These are phyloP conservation scores for Naematelia encephala DNA, from an alignment of 768 basidiomycete genomes.

Conservation along the genomic window DNA sequence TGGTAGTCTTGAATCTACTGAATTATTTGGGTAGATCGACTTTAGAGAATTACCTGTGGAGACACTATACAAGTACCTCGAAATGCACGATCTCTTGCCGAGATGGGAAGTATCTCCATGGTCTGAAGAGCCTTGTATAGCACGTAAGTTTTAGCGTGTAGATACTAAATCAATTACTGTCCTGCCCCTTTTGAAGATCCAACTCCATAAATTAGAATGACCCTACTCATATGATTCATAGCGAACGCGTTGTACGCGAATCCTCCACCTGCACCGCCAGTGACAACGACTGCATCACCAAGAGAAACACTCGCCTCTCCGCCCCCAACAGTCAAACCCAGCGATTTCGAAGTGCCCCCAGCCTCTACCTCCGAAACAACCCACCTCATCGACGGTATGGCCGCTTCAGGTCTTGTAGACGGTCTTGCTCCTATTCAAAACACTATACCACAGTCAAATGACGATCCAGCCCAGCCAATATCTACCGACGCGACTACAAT, in stretches of 20 bases:
- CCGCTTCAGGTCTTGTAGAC: too few relatives aligned
- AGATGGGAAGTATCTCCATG: slow-evolving; percentile 41
- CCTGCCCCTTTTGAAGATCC: too few relatives aligned
- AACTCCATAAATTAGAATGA: too few relatives aligned
- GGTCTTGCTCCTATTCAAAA: too few relatives aligned
- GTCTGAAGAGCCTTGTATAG: slow-evolving; percentile 43
- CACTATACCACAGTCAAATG: too few relatives aligned
- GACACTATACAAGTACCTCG: slow-evolving; percentile 41
- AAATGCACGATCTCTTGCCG: slow-evolving; percentile 39
- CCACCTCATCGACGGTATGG: background rate
- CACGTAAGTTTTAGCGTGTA: slow-evolving; percentile 39
- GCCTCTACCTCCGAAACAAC: background rate
- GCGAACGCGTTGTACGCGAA: slow-evolving; percentile 14
- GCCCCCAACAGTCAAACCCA: background rate
- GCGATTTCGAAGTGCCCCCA: slow-evolving; percentile 4
- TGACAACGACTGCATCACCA: background rate
- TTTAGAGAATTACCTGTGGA: slow-evolving; percentile 42
- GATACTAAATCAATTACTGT: too few relatives aligned
- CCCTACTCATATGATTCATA: background rate
- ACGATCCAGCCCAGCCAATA: too few relatives aligned
- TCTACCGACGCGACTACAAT: slow-evolving; percentile 4
- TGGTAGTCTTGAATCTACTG: background rate
- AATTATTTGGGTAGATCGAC: slow-evolving; percentile 28
- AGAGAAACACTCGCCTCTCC: background rate
- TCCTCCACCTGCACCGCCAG: background rate